Base-by-base conservation (phyloP, 371 early-diverging fungal species). In the Coemansia sp. region DNA sequence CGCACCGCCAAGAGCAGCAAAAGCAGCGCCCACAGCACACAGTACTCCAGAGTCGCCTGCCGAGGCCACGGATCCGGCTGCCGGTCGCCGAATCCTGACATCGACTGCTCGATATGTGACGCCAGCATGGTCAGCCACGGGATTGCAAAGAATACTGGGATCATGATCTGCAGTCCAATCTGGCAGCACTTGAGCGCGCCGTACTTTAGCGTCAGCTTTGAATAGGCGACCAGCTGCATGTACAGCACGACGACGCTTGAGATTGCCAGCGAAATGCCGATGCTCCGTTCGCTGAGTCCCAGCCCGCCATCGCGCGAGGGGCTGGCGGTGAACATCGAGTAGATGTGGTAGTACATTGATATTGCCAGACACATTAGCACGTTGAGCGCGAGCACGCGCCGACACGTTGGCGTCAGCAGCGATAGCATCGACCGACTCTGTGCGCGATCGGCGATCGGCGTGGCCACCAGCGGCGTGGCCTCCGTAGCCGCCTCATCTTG, bases 301-400 rank as follows among this genome's bases (percentile, higher is more conserved):
- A 90, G 79, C 0, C 90, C 89, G 40, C 86, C 89, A 24, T 80
- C 74, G 1, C 47, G 47, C 36, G 79, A 54, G 5, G 76, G 66
- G 5, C 84, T 82, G 34, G 86, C 85, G 0, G 83, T 75, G 70
- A 83, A 90, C 2, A 92, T 66, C 4, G 85, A 80, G 24, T 88
- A 86, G 0, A 89, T 72, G 69, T 92, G 91, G 38, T 91, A 90
- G 58, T 87, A 84, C 12, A 92, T 81, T 55, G 88, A 85, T 4
- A 84, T 75, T 49, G 88, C 86, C 24, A 93, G 82, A 2, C 86
- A 80, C 57, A 90, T 53, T 18, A 82, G 16, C 1, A 60, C 52
- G 57, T 60, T 64, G 5, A 58, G 52, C 1, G 62, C 31, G 14
- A 75, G n/a, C 11, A 69, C 62, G 4, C 51, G 55, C 5, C 24